Evolutionary conservation across 1,284 basidiomycete species (phyloP), one percentile per base, ranked within the genome.

Genomic region (Trichosporon ovoides): DNA sequence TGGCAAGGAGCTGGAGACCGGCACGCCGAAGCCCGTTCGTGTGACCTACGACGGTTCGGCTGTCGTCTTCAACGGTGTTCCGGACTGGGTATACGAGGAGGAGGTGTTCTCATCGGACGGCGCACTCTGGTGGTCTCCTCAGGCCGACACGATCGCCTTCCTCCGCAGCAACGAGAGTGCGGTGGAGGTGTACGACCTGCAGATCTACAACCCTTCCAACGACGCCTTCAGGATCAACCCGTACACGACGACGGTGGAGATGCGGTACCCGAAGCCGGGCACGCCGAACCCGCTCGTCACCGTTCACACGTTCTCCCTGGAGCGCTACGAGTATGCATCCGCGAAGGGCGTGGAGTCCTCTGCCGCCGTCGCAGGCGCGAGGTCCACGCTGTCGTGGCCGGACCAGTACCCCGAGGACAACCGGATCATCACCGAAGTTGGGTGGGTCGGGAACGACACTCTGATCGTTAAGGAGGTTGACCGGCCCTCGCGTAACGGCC

Each of bases 61-160:
- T 0, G 88, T 88, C 0, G 81, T 93, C 31, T 97, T 98, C 81
- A 87, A 98, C 69, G 95, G 93, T 7, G 87, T 97, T 0, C 90
- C 92, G 0, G 92, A 96, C 75, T 98, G 95, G 91, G 92, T 95
- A 7, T 96, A 96, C 74, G 93, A 97, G 75, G 93, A 97, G 75
- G 93, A 97, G 73, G 77, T 98, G 22, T 89, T 92, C 65, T 78
- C 81, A 5, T 72, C 78, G 35, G 85, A 92, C 67, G 85, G 77
- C 53, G 87, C 92, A 0, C 80, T 95, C 7, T 98, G 92, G 92
- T 97, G 91, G 87, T 87, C 88, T 28, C 93, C 93, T 0, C 84
- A 89, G 65, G 87, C 87, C 0, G 78, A 82, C 11, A 87, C 87
- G 63, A 67, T 98, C 36, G 90, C 92, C 0, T 98, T 87, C 78